A percentile compares a stretch with the other conserved stretches of the same genome.
phyloP scores from a whole-genome alignment of 257 asterid genomes.

The Solanum sitiens region DNA sequence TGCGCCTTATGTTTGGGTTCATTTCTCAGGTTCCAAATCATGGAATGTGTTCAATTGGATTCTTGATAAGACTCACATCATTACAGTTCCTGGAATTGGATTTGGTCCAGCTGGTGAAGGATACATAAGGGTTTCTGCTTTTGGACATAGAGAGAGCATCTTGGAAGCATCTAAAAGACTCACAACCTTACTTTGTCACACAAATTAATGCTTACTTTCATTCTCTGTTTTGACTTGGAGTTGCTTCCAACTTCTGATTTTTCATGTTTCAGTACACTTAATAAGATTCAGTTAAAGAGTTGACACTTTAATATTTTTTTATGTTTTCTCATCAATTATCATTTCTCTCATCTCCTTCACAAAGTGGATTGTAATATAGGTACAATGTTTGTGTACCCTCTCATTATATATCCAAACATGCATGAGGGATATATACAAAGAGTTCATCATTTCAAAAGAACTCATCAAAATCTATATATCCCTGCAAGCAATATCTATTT shows the following conservation, averaged over 20 bases:
- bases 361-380: background rate
- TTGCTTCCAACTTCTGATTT: background rate
- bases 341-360: background rate
- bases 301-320: background rate
- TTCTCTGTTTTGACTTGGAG: background rate
- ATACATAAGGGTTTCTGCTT: constrained; percentile 68
- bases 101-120: constrained; percentile 92
- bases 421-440: background rate
- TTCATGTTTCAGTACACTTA: background rate
- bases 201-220: background rate
- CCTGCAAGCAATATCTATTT: background rate
- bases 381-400: no score
- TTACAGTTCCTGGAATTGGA: constrained; percentile 84
- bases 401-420: background rate
- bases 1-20: constrained; percentile 92
- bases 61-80: constrained; percentile 66
- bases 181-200: background rate
- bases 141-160: constrained; percentile 58
- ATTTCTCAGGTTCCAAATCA: constrained; percentile 71
- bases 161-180: constrained; percentile 71
- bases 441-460: background rate
- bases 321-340: background rate
- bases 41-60: constrained; percentile 74
- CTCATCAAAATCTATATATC: background rate
- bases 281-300: background rate